phyloP scores from a whole-genome alignment of 75 land plant genomes.

The Pinus taeda region DNA sequence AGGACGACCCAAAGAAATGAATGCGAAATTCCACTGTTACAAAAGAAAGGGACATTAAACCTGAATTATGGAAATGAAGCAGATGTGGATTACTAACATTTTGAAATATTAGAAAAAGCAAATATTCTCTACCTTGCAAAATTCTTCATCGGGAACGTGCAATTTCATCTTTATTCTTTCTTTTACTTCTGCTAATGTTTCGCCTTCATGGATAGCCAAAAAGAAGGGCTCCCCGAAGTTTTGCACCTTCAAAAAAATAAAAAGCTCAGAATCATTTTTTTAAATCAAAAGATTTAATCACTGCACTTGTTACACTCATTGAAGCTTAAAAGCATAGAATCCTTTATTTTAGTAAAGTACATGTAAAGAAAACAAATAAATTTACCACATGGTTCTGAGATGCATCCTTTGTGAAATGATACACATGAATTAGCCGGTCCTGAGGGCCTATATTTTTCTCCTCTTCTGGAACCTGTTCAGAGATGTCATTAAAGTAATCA shows the following conservation, averaged over 20 bases:
- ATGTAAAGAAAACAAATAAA: background rate
- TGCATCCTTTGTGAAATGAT: conserved; percentile 31
- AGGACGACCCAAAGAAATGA: conserved; percentile 46
- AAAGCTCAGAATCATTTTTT: background rate
- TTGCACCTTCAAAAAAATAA: conserved; percentile 16
- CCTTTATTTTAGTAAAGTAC: background rate
- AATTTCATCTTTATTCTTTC: conserved; percentile 26
- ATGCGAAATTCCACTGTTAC: conserved; percentile 48
- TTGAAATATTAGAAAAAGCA: background rate
- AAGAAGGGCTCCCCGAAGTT: conserved; percentile 41
- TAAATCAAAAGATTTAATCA: background rate
- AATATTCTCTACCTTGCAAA: conserved; percentile 23
- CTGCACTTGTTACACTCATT: background rate
- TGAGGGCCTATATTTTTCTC: conserved; percentile 16
- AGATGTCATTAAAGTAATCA: background rate
- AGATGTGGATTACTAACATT: background rate
- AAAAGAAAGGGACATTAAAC: background rate
- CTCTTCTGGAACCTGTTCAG: conserved; percentile 29
- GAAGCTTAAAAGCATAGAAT: background rate
- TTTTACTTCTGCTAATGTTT: conserved; percentile 22
- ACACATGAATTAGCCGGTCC: conserved; percentile 30
- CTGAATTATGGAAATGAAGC: background rate
- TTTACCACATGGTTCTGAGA: conserved; percentile 25
- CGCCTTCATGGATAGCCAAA: conserved; percentile 24
- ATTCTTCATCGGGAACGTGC: conserved; percentile 34